Percentiles rank a stretch among this genome's conserved stretches.
These are phyloP conservation scores for Ophiostoma fasciatum DNA, from an alignment of 2,329 filamentous ascomycete species.

Conservation along the genomic window DNA sequence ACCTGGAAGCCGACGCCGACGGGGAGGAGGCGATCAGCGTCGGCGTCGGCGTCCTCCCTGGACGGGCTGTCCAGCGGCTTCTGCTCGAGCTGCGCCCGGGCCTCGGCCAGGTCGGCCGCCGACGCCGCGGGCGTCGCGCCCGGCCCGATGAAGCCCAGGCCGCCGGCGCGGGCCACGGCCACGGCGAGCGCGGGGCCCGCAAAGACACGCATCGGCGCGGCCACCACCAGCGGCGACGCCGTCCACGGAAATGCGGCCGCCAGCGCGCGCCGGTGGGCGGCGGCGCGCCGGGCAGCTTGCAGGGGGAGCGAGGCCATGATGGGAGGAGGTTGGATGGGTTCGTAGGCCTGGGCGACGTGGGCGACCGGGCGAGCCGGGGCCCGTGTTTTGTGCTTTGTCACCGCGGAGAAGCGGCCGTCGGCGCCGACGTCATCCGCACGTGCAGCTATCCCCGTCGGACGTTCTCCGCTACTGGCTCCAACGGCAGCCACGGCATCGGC, in stretches of 20 bases:
- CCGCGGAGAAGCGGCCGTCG: too few species aligned
- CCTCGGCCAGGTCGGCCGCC: slow-evolving; percentile 1
- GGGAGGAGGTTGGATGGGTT: too few species aligned
- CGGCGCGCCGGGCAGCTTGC: slow-evolving; percentile 5
- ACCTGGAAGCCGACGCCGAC: slow-evolving; percentile 50
- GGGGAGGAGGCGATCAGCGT: slow-evolving; percentile 28
- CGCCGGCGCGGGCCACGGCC: slow-evolving; percentile 25
- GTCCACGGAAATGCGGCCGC: slow-evolving; percentile 21
- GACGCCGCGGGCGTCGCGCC: slow-evolving; percentile 8
- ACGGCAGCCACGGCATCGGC: too few species aligned
- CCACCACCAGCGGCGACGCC: slow-evolving; percentile 22
- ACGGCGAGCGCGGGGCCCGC: slow-evolving; percentile 23
- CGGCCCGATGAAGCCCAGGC: slow-evolving; percentile 20
- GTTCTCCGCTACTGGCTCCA: too few species aligned
- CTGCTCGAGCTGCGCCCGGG: not conserved
- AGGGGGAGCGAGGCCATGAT: slow-evolving; percentile 6
- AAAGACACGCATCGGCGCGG: slow-evolving; percentile 26
- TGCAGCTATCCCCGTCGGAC: too few species aligned
- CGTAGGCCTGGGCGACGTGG: too few species aligned
- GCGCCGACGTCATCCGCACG: too few species aligned
- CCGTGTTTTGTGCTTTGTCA: too few species aligned
- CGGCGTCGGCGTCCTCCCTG: slow-evolving; percentile 17
- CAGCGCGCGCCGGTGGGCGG: slow-evolving; percentile 1
- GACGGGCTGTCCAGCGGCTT: slow-evolving; percentile 19
- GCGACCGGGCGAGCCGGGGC: too few species aligned